These are phyloP conservation scores for Fusarium pseudonygamai DNA, from an alignment of 2,329 filamentous ascomycete species.

Conservation along the genomic window DNA sequence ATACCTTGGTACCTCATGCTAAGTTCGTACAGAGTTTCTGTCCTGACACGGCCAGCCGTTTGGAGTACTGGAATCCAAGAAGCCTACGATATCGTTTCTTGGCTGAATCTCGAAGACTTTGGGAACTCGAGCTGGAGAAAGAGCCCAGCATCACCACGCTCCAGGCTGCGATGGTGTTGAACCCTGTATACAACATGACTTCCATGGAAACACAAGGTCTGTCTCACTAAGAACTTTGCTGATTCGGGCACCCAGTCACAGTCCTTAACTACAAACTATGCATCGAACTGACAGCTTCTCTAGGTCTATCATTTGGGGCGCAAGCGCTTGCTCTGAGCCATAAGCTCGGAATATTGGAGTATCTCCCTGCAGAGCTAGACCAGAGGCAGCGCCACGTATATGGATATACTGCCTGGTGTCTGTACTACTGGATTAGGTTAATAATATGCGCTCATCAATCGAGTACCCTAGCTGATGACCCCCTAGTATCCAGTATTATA, in stretches of 20 bases:
- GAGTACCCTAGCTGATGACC: neutral
- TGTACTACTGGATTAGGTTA: neutral
- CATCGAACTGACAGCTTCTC: neutral
- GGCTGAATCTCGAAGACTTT: neutral
- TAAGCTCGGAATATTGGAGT: neutral
- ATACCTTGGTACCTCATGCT: neutral
- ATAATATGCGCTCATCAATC: neutral
- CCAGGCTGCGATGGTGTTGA: neutral
- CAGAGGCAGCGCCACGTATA: neutral
- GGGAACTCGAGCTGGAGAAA: neutral
- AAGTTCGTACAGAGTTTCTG: neutral
- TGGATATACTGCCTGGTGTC: neutral
- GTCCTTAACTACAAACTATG: rapidly evolving
- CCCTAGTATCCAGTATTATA: neutral
- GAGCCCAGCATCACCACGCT: neutral
- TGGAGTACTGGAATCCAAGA: neutral
- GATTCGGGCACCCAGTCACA: neutral
- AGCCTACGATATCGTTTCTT: neutral
- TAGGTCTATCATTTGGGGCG: neutral
- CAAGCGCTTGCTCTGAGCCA: neutral
- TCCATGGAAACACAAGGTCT: neutral
- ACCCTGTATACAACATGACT: neutral
- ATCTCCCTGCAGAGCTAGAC: neutral
- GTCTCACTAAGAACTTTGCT: too few species aligned
- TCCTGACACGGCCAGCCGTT: neutral